A percentile compares a stretch with the other conserved stretches of the same genome.
Conservation (phyloP, 148 eudicot genomes). For the Chenopodium quinoa region DNA sequence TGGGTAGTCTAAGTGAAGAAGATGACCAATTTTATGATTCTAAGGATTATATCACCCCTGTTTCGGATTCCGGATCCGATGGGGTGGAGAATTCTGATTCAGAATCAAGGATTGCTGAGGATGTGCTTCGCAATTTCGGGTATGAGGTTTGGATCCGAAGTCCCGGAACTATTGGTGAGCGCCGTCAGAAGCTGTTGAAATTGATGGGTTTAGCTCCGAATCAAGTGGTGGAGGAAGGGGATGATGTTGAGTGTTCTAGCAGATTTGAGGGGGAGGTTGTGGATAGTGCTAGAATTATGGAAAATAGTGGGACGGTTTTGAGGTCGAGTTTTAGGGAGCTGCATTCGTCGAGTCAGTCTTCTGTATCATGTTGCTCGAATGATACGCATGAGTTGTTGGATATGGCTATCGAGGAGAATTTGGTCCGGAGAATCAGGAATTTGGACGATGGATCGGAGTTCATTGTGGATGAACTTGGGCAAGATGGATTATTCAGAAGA, state of each 20-base stretch:
- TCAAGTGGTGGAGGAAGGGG: conserved; percentile 18
- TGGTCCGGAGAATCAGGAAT: conserved; percentile 42
- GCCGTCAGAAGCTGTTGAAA: conserved; percentile 57
- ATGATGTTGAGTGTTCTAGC: conserved; percentile 20
- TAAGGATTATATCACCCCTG: conserved; percentile 53
- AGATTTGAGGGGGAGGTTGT: conserved; percentile 17
- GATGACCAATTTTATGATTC: conserved; percentile 67
- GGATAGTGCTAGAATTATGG: conserved; percentile 35
- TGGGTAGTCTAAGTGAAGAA: conserved; percentile 38
- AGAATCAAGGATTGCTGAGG: conserved; percentile 32
- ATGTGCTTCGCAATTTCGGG: conserved; percentile 29
- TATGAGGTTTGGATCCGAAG: conserved; percentile 70
- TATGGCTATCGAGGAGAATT: conserved; percentile 32
- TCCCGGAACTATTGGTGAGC: conserved; percentile 51
- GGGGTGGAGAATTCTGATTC: conserved; percentile 38
- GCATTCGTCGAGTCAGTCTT: conserved; percentile 42
- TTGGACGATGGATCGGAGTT: conserved; percentile 62
- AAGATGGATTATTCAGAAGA: conserved; percentile 43
- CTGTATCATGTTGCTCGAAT: conserved; percentile 34
- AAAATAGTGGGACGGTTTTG: conserved; percentile 48
- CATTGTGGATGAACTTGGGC: conserved; percentile 42
- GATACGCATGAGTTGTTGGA: conserved; percentile 36
- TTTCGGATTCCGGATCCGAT: conserved; percentile 58
- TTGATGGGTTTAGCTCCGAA: conserved; percentile 51
- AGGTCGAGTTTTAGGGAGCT: conserved; percentile 33